These are phyloP conservation scores for Thalia dealbata DNA, from an alignment of 176 grass and related monocot genomes.

Conservation along the genomic window DNA sequence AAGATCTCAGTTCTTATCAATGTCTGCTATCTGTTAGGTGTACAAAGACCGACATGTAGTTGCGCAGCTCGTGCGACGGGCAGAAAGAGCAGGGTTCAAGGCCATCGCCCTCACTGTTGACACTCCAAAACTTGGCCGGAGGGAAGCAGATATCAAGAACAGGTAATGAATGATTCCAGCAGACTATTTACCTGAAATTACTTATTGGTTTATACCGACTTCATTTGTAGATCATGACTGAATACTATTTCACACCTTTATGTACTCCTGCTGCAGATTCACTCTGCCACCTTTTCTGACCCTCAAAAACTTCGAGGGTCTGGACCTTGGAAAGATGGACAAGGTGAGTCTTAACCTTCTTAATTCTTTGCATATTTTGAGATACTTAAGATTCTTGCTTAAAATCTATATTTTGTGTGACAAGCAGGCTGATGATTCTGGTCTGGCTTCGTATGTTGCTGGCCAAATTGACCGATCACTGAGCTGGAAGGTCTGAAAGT, in stretches of 20 bases:
- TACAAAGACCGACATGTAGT: slow-evolving; percentile 88
- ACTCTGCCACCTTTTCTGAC: slow-evolving; percentile 73
- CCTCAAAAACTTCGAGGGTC: slow-evolving; percentile 87
- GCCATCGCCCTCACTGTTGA: slow-evolving; percentile 93
- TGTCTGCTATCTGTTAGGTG: slow-evolving; percentile 39
- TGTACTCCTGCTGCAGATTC: slow-evolving; percentile 42
- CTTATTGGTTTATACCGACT: background rate
- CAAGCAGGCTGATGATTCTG: slow-evolving; percentile 70
- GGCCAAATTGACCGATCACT: slow-evolving; percentile 87
- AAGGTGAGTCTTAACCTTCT: slow-evolving; percentile 31
- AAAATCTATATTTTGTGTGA: background rate
- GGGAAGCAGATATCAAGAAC: slow-evolving; percentile 99
- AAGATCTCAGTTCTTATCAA: slow-evolving; percentile 11
- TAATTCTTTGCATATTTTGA: background rate
- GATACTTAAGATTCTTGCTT: slow-evolving; percentile 3
- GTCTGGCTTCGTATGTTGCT: slow-evolving; percentile 85
- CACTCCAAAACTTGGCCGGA: slow-evolving; percentile 82
- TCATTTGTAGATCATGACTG: background rate
- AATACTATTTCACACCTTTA: background rate
- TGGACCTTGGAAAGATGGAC: slow-evolving; percentile 94
- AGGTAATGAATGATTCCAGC: slow-evolving; percentile 23
- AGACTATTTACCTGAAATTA: background rate
- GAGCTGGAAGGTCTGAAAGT: slow-evolving; percentile 76
- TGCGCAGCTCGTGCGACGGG: slow-evolving; percentile 84
- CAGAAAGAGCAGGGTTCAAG: slow-evolving; percentile 95